These are phyloP conservation scores for Fraxinus greggii DNA, from an alignment of 305 asterid genomes.

Conservation along the genomic window DNA sequence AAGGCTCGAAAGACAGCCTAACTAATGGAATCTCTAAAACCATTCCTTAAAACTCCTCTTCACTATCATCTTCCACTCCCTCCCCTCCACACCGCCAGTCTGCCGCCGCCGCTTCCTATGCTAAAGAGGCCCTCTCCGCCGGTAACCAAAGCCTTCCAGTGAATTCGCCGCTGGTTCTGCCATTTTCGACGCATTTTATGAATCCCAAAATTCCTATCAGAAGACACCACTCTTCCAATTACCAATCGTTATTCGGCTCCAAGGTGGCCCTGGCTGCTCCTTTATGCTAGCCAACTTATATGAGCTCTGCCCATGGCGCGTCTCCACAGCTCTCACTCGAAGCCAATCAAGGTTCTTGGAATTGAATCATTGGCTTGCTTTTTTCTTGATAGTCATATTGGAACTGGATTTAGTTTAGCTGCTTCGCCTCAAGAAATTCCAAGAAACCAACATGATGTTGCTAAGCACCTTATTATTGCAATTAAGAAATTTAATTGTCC, in stretches of 20 bases:
- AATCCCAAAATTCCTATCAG: slow-evolving; percentile 25
- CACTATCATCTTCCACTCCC: slow-evolving; percentile 16
- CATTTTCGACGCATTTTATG: slow-evolving; percentile 45
- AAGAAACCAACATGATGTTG: slow-evolving; percentile 37
- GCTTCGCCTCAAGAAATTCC: slow-evolving; percentile 39
- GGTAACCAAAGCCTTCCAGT: slow-evolving; percentile 33
- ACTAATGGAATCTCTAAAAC: background rate
- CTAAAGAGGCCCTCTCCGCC: slow-evolving; percentile 33
- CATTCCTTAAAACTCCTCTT: slow-evolving; percentile 24
- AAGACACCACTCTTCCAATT: slow-evolving; percentile 28
- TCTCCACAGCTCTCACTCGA: slow-evolving; percentile 20
- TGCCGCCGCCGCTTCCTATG: slow-evolving; percentile 6
- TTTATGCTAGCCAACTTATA: slow-evolving; percentile 45
- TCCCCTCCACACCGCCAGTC: background rate
- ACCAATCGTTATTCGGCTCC: slow-evolving; percentile 47
- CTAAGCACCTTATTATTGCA: slow-evolving; percentile 40
- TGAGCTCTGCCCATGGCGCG: slow-evolving; percentile 48
- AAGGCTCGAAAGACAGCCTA: background rate
- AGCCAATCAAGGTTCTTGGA: slow-evolving; percentile 39
- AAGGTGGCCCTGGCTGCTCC: slow-evolving; percentile 51
- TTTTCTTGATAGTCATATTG: slow-evolving; percentile 48
- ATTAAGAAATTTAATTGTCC: slow-evolving; percentile 29
- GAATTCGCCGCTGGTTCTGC: slow-evolving; percentile 38
- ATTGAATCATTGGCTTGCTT: slow-evolving; percentile 36
- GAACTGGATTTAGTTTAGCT: slow-evolving; percentile 47